phyloP scores from a whole-genome alignment of 208 protist species.

The Leishmania braziliensis region DNA sequence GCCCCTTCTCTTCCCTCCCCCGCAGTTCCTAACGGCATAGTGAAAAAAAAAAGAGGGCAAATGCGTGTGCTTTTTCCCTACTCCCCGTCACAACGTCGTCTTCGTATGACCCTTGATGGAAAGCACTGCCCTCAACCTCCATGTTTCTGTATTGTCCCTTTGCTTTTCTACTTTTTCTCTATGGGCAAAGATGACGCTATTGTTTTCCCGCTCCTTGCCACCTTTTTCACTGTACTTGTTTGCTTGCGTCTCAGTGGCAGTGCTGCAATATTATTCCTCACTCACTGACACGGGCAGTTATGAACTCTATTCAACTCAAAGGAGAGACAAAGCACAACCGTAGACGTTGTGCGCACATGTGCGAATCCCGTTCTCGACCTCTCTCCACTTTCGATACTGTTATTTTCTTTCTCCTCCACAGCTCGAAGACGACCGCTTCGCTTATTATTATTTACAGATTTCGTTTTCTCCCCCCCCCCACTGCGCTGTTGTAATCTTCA shows the following conservation, averaged over 20 bases:
- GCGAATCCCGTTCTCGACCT: not conserved
- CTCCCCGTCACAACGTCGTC: not conserved
- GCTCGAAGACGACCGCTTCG: not conserved
- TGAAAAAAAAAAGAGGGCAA: not conserved
- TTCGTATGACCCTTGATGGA: not conserved
- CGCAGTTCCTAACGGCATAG: not conserved
- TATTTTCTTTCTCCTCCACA: not conserved
- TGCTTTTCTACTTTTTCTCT: conserved; percentile 8
- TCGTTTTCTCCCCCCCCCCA: not conserved
- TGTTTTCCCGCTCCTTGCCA: not conserved
- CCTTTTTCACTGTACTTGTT: not conserved
- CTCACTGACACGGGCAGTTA: not conserved
- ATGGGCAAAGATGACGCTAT: conserved; percentile 1
- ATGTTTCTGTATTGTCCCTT: conserved; percentile 1
- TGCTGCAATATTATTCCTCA: not conserved
- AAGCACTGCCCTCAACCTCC: not conserved
- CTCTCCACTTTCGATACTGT: not conserved
- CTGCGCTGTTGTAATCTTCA: not conserved
- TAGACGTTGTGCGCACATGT: conserved; percentile 2
- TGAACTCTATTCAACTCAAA: not conserved
- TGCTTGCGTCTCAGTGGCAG: not conserved
- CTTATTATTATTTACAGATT: conserved; percentile 3
- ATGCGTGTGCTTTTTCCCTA: not conserved
- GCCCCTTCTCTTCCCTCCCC: not conserved
- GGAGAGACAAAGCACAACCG: not conserved